Evolutionary conservation across 169 alveolate species (phyloP).

Genomic region (Theileria orientalis): DNA sequence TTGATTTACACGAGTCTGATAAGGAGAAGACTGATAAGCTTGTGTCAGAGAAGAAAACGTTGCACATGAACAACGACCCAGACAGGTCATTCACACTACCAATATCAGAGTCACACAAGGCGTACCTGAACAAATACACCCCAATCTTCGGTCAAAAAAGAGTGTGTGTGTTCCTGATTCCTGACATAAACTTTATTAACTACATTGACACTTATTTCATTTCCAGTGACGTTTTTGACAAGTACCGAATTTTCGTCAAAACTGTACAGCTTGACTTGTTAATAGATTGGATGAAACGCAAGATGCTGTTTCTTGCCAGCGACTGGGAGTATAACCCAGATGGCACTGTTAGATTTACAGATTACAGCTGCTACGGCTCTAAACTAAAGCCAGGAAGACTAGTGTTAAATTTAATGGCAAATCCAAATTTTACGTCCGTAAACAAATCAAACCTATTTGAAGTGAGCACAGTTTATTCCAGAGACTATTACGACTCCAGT

Average conservation of each 20-base stretch:
- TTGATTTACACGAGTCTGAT: neutral
- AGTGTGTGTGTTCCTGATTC: conserved; percentile 37
- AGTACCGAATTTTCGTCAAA: conserved; percentile 40
- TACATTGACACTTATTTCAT: conserved; percentile 47
- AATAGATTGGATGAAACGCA: conserved; percentile 13
- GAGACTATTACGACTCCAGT: conserved; percentile 29
- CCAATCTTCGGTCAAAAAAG: conserved; percentile 16
- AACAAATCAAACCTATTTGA: conserved; percentile 9
- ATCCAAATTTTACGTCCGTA: neutral
- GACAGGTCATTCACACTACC: conserved; percentile 32
- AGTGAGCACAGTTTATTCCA: conserved; percentile 51
- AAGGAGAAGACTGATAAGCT: conserved; percentile 2
- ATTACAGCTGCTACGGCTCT: neutral
- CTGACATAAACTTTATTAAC: conserved; percentile 28
- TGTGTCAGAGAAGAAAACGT: conserved; percentile 1
- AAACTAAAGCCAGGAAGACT: conserved; percentile 41
- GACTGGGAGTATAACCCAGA: conserved; percentile 11
- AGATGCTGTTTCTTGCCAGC: conserved; percentile 15
- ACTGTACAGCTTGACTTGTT: conserved; percentile 7
- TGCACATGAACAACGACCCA: conserved; percentile 36
- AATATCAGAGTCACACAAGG: conserved; percentile 37
- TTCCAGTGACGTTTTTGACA: conserved; percentile 28
- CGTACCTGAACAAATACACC: conserved; percentile 23
- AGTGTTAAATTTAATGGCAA: neutral
- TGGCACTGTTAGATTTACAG: neutral